Conservation (phyloP, 257 asterid genomes). For the Haberlea rhodopensis region DNA sequence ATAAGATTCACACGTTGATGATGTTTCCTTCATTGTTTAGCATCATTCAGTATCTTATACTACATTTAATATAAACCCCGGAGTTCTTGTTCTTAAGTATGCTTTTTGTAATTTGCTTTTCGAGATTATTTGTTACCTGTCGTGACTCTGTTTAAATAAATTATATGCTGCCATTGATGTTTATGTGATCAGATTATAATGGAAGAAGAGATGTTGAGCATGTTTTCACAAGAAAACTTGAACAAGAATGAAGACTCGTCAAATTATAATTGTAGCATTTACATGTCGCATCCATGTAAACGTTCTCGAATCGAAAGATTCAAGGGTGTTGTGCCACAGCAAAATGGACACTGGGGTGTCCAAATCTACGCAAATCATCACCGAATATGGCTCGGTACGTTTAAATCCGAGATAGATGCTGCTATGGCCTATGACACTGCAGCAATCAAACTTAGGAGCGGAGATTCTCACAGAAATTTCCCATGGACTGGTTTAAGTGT, state of each 20-base stretch:
- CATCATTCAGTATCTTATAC: not conserved
- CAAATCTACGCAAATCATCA: conserved; percentile 72
- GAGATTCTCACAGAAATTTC: conserved; percentile 60
- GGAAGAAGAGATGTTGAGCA: conserved; percentile 43
- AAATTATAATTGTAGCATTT: conserved; percentile 36
- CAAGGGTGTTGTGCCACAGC: conserved; percentile 76
- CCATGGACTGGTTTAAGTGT: conserved; percentile 40
- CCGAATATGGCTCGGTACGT: conserved; percentile 80
- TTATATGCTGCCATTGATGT: not conserved
- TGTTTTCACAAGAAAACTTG: conserved; percentile 29
- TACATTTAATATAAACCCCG: too few species aligned
- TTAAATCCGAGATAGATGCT: conserved; percentile 68
- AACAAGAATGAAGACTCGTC: conserved; percentile 34
- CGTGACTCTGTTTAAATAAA: not conserved
- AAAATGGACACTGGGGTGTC: conserved; percentile 84
- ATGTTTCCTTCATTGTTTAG: too few species aligned
- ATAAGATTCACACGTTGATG: not conserved
- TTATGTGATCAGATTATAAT: conserved; percentile 22
- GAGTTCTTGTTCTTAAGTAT: too few species aligned
- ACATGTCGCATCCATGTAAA: conserved; percentile 19
- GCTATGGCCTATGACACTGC: conserved; percentile 95
- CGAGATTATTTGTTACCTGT: not conserved
- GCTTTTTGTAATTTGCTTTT: not conserved
- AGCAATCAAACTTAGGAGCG: conserved; percentile 51
- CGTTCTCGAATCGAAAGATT: conserved; percentile 36